These are phyloP conservation scores for Xylaria polymorpha DNA, from an alignment of 2,329 filamentous ascomycete genomes.

Conservation along the genomic window DNA sequence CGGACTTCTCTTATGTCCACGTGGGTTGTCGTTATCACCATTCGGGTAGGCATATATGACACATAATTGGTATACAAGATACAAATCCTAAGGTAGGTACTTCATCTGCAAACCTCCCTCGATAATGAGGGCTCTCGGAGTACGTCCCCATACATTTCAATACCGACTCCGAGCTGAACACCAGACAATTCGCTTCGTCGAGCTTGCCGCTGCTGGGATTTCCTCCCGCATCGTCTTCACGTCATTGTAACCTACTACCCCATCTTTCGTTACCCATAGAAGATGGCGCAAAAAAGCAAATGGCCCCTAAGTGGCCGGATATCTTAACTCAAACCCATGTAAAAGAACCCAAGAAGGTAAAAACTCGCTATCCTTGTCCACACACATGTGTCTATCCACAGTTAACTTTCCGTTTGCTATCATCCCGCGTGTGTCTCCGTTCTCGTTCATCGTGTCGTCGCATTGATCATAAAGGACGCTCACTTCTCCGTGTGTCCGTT, in stretches of 20 bases:
- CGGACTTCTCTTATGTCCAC: not conserved
- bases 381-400: conserved; percentile 7
- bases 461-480: conserved; percentile 37
- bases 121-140: not conserved
- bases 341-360: conserved; percentile 6
- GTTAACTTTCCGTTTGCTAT: not conserved
- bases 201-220: not conserved
- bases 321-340: conserved; percentile 30
- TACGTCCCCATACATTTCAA: not conserved
- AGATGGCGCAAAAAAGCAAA: conserved; percentile 12
- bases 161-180: conserved; percentile 3
- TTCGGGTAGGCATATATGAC: not conserved
- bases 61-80: conserved; percentile 8
- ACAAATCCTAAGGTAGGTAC: conserved; percentile 1
- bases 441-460: conserved; percentile 20
- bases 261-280: not conserved
- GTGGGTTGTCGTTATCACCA: not conserved
- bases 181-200: conserved; percentile 21
- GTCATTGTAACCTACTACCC: not conserved
- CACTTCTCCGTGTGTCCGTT: conserved; percentile 75
- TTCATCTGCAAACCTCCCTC: conserved; percentile 13
- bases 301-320: conserved; percentile 29
- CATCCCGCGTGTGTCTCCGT: not conserved
- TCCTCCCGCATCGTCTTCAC: conserved; percentile 4
- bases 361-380: conserved; percentile 16